These are phyloP conservation scores for Fistulinella prunicolor DNA, from an alignment of 768 basidiomycete species.

Conservation along the genomic window DNA sequence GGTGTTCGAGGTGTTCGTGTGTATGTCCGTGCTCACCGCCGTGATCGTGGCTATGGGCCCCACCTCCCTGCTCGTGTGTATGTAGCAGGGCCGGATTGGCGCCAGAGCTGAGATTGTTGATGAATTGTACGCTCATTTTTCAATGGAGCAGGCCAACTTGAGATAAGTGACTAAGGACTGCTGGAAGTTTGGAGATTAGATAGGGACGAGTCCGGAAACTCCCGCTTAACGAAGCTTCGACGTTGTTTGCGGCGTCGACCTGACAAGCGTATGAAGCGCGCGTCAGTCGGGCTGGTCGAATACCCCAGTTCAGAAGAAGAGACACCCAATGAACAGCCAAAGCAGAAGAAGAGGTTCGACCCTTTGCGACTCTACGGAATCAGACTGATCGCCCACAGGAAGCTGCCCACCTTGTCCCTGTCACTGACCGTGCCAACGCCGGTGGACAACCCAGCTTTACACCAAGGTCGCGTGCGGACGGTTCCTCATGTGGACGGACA, in stretches of 20 bases:
- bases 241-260: neutral
- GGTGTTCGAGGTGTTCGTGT: slow-evolving; percentile 88
- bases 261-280: slow-evolving; percentile 22
- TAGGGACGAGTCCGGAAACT: too few relatives aligned
- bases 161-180: too few relatives aligned
- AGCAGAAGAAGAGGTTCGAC: slow-evolving; percentile 43
- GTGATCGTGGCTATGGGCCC: slow-evolving; percentile 49
- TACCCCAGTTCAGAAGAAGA: slow-evolving; percentile 53
- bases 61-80: slow-evolving; percentile 47
- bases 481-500: slow-evolving; percentile 85
- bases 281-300: slow-evolving; percentile 42
- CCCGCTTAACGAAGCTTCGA: too few relatives aligned
- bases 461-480: slow-evolving; percentile 79
- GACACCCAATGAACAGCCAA: too few relatives aligned
- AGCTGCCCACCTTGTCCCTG: slow-evolving; percentile 57
- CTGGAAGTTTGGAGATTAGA: too few relatives aligned
- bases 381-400: slow-evolving; percentile 37
- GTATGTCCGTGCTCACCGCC: slow-evolving; percentile 89
- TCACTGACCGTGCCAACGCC: slow-evolving; percentile 48
- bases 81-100: slow-evolving; percentile 39
- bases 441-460: slow-evolving; percentile 69
- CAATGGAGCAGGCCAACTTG: too few relatives aligned
- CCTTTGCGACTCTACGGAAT: neutral
- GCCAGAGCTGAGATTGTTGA: slow-evolving; percentile 57
- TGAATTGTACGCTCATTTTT: slow-evolving; percentile 69